Evolutionary conservation across 1,139 yeast genomes (phyloP).

Genomic region (Geotrichum macrosporum): DNA sequence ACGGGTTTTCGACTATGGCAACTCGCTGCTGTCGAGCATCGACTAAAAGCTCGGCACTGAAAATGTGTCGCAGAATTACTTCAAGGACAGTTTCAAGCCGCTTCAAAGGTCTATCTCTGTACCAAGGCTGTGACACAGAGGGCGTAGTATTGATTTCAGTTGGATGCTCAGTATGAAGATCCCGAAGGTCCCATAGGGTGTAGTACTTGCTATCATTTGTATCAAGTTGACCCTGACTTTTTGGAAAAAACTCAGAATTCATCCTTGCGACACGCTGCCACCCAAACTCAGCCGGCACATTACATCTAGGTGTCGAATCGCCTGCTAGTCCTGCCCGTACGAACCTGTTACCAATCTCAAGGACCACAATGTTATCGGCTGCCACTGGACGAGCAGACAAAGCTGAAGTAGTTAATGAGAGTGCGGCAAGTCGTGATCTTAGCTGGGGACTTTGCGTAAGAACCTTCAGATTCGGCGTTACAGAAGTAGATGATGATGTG

Average conservation of each 20-base stretch:
- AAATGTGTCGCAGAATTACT: slow-evolving; percentile 9
- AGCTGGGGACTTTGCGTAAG: slow-evolving; percentile 20
- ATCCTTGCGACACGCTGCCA: slow-evolving; percentile 13
- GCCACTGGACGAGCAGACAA: background rate
- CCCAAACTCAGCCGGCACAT: slow-evolving; percentile 19
- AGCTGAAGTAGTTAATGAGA: slow-evolving; percentile 14
- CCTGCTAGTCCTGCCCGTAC: slow-evolving; percentile 22
- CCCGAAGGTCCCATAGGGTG: slow-evolving; percentile 16
- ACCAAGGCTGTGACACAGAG: too few relatives aligned
- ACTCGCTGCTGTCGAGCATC: slow-evolving; percentile 45
- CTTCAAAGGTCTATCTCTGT: slow-evolving; percentile 9
- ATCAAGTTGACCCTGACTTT: background rate
- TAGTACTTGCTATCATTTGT: background rate
- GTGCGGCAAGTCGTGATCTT: slow-evolving; percentile 20
- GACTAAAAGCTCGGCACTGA: slow-evolving; percentile 30
- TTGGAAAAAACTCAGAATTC: slow-evolving; percentile 4
- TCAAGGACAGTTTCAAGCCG: slow-evolving; percentile 19
- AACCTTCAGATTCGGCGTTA: slow-evolving; percentile 3
- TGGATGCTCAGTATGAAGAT: background rate
- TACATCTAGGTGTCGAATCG: slow-evolving; percentile 16
- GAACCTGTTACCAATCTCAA: slow-evolving; percentile 21
- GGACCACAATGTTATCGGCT: slow-evolving; percentile 18
- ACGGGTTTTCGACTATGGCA: slow-evolving; percentile 41
- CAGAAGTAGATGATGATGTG: slow-evolving; percentile 2
- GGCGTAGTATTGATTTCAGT: background rate